Percentiles rank a stretch among this genome's conserved stretches.
These are phyloP conservation scores for Chalciporus chontae DNA, from an alignment of 768 basidiomycete species.

Conservation along the genomic window DNA sequence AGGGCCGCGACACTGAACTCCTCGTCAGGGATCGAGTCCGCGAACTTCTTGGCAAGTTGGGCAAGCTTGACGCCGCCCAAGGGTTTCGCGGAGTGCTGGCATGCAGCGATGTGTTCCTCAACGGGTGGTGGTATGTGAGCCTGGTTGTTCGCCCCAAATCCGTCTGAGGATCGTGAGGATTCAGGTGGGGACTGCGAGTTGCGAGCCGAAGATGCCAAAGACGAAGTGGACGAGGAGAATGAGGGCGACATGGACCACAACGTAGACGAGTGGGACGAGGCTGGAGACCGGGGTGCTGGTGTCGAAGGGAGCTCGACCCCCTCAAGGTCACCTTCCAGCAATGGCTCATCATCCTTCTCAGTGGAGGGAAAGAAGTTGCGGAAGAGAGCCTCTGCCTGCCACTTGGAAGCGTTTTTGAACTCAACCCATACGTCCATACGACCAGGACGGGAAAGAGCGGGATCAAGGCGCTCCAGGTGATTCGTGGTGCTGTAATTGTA, in stretches of 20 bases:
- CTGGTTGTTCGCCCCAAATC: conserved; percentile 53
- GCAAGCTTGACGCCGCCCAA: conserved; percentile 63
- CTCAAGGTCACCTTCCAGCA: conserved; percentile 41
- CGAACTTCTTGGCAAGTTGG: conserved; percentile 72
- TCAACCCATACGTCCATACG: conserved; percentile 93
- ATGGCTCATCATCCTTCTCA: conserved; percentile 43
- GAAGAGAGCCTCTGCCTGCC: conserved; percentile 85
- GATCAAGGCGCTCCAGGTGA: conserved; percentile 87
- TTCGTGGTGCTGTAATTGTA: conserved; percentile 66
- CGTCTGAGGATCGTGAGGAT: conserved; percentile 13
- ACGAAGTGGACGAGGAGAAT: conserved; percentile 40
- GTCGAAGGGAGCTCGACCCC: conserved; percentile 41
- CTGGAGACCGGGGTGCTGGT: conserved; percentile 41
- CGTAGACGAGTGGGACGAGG: conserved; percentile 42
- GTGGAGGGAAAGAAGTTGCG: conserved; percentile 86
- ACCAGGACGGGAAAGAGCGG: conserved; percentile 87
- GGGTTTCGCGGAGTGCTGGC: conserved; percentile 61
- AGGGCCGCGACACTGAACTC: conserved; percentile 88
- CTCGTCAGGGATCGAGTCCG: conserved; percentile 77
- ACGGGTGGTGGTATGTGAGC: conserved; percentile 64
- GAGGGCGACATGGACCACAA: conserved; percentile 44
- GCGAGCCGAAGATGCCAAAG: conserved; percentile 32
- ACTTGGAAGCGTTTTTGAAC: conserved; percentile 81
- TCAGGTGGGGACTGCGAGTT: conserved; percentile 24
- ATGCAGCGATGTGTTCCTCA: conserved; percentile 54